Base-by-base conservation (phyloP, 78 protist genomes). In the Fonticula alba region DNA sequence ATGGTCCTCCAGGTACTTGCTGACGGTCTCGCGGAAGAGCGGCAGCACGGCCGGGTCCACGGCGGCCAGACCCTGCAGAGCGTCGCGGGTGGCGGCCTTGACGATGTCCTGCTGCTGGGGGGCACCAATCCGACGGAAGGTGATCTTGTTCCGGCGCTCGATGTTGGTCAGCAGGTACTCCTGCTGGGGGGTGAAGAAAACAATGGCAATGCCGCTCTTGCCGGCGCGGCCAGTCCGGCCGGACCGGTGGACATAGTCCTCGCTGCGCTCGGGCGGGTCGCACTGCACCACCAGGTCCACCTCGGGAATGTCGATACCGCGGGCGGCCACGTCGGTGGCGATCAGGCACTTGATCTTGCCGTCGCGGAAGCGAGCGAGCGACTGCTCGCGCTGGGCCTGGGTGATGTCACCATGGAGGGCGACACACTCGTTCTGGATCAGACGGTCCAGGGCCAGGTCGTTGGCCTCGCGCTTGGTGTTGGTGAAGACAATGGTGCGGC, bases 191-290 rank as follows among this genome's bases (percentile, higher is more conserved):
- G 85, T 87, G 52, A 85, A 89, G 32, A 92, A 1, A 14, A 80
- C 68, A 65, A 94, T 61, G 3, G 96, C 82, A 52, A 52, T 64
- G 14, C 98, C 98, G 0, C 66, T 4, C 9, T 72, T 36, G 24
- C 99, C 99, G 1, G 96, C 96, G 14, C 99, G 81, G 26, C 96
- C 96, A 1, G 96, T 92, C 37, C 96, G 58, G 31, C 97, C 97
- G 11, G 83, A 82, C 27, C 99, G 78, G 62, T 94, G 98, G 41
- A 94, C 71, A 79, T 94, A 94, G 49, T 76, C 71, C 68, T 88
- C 83, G 26, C 79, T 22, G 31, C n/a, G 65, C 14, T 14, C 38
- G 26, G 97, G 98, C 22, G 94, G 71, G 24, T 91, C 93, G 69
- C 54, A 53, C 51, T 82, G 80, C 20, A 92, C 9, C n/a, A 88